phyloP scores from a whole-genome alignment of 176 grass and related monocot genomes.

The Urochloa ruziziensis region DNA sequence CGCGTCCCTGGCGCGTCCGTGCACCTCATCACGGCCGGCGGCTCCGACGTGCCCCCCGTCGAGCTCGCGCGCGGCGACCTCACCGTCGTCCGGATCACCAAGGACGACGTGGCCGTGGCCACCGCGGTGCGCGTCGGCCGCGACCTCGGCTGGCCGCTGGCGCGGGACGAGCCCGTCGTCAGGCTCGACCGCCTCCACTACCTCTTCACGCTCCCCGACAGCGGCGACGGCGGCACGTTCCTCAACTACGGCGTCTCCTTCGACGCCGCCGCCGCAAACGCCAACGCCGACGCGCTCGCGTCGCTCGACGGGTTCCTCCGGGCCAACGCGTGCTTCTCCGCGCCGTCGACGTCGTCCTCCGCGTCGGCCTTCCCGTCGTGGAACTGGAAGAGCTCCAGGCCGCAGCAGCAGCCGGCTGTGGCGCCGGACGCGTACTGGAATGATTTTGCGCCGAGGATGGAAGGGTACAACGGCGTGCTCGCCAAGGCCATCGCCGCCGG shows the following conservation, averaged over 20 bases:
- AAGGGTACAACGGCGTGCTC: constrained; percentile 69
- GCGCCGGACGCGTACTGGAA: constrained; percentile 70
- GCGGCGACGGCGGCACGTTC: constrained; percentile 57
- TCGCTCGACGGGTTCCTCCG: constrained; percentile 71
- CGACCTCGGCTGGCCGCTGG: constrained; percentile 79
- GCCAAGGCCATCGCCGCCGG: constrained; percentile 76
- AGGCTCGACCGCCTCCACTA: constrained; percentile 76
- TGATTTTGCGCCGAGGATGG: constrained; percentile 63
- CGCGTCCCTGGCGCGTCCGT: constrained; percentile 65
- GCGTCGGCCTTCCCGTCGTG: neutral
- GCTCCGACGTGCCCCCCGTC: constrained; percentile 41
- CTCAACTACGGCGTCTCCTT: constrained; percentile 97
- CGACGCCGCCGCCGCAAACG: neutral
- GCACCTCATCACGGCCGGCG: constrained; percentile 52
- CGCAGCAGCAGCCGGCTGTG: neutral
- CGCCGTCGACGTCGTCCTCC: constrained; percentile 7
- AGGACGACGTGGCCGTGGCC: constrained; percentile 57
- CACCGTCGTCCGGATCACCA: constrained; percentile 45
- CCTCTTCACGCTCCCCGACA: constrained; percentile 82
- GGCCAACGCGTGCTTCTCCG: constrained; percentile 64
- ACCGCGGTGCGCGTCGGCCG: constrained; percentile 62
- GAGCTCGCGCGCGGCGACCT: constrained; percentile 71
- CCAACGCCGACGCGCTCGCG: constrained; percentile 33
- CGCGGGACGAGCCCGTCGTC: constrained; percentile 88
- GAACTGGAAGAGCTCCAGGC: constrained; percentile 5